These are phyloP conservation scores for Fusarium abutilonis DNA, from an alignment of 2,329 filamentous ascomycete genomes.

Conservation along the genomic window DNA sequence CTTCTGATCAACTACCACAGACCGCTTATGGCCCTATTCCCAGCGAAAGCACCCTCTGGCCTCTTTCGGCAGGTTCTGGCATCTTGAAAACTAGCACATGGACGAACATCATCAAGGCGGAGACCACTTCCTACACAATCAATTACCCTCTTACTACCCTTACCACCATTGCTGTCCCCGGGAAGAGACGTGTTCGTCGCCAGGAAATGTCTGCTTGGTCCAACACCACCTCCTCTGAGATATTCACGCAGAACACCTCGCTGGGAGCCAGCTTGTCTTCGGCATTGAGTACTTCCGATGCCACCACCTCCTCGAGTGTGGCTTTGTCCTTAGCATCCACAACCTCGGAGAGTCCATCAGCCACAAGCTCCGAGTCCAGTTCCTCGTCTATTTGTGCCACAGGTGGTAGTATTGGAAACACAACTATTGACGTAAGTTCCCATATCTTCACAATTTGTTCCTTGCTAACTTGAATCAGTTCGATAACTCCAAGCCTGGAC, in stretches of 20 bases:
- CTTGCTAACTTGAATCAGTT: conserved; percentile 48
- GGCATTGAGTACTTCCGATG: conserved; percentile 2
- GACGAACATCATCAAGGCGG: conserved; percentile 52
- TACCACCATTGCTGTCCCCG: conserved; percentile 47
- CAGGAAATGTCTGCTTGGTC: conserved; percentile 47
- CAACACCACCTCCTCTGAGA: conserved; percentile 46
- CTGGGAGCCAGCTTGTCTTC: conserved; percentile 48
- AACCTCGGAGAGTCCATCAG: background rate
- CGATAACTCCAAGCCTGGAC: conserved; percentile 50
- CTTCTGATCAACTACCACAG: conserved; percentile 27
- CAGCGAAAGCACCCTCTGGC: conserved; percentile 40
- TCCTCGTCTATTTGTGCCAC: conserved; percentile 43
- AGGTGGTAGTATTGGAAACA: conserved; percentile 51
- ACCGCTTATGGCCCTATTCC: conserved; percentile 42
- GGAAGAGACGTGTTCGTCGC: conserved; percentile 44
- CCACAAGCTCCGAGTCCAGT: conserved; percentile 14
- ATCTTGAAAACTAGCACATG: conserved; percentile 52
- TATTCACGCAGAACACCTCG: conserved; percentile 35
- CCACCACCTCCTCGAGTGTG: conserved; percentile 18
- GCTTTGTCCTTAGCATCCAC: conserved; percentile 9
- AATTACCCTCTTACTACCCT: conserved; percentile 53
- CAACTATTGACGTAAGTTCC: conserved; percentile 51
- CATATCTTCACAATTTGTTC: background rate
- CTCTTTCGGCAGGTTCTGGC: conserved; percentile 35
- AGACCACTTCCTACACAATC: conserved; percentile 54